Evolutionary conservation across 352 stramenopile species (phyloP), one percentile per base, ranked within the genome.

Genomic region (Globisporangium mamillatum): DNA sequence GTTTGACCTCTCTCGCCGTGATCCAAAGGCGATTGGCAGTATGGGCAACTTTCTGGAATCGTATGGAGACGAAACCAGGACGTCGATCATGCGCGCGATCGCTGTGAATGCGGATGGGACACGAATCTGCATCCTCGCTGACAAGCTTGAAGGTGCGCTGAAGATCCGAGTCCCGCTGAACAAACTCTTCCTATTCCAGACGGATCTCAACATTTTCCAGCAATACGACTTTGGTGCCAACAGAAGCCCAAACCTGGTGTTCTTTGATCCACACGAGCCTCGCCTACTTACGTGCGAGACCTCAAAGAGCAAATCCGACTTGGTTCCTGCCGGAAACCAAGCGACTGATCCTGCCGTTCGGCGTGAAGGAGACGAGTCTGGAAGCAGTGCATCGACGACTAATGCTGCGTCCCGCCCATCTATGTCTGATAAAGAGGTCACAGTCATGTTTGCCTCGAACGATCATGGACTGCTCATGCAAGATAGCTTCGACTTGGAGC

Each of bases 391-490:
- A 24, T 25, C 41, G 16, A 1, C 55, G 60, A 32, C 27, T 32
- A 44, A 48, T n/a, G 63, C 8, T 18, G 27, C 25, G 44, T n/a
- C 44, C 18, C 41, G 66, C 3, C 6, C 46, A 1, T 77, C 77
- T 10, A 56, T 83, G 7, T 82, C 82, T 0, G 87, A 93, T 59
- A 91, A 92, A 61, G 90, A 98, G 71, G 81, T 98, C 60, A 95
- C 82, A 3, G 91, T 96, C n/a, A 78, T 97, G 52, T 98, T 98
- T 72, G 93, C 90, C 7, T 97, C 93, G 24, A 90, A 93, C 57
- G 92, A 98, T 58, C 84, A 96, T 59, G 91, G 91, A 5, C 74
- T 98, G 20, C 78, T 98, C 8, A 94, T 98, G 82, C 94, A 98
- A 68, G 91, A 98, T 63, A 89, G 73, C 54, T 97, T 97, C 54